These are phyloP conservation scores for Acanthamoeba culbertsoni DNA, from an alignment of 208 protist genomes.

Conservation along the genomic window DNA sequence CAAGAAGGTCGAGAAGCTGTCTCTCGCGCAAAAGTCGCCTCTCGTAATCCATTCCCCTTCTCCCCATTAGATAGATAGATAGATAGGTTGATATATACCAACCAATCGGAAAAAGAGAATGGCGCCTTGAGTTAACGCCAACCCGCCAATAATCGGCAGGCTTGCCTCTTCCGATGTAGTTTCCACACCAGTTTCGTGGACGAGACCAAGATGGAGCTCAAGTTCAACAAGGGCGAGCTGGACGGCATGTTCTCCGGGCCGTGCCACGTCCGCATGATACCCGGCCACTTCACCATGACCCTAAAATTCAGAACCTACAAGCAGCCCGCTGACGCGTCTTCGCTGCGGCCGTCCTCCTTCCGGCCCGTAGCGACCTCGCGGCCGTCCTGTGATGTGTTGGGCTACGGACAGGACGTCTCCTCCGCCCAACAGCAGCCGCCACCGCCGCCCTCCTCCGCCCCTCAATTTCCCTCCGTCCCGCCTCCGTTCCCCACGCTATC, in stretches of 20 bases:
- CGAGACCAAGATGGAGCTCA: not conserved
- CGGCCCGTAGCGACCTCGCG: too few species aligned
- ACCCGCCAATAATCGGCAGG: not conserved
- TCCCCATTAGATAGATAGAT: too few species aligned
- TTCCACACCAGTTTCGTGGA: constrained; percentile 28
- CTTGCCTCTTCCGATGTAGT: not conserved
- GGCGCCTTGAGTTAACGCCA: not conserved
- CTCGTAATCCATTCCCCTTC: not conserved
- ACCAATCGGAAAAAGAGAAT: not conserved
- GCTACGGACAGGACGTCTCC: not conserved
- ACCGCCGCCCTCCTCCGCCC: not conserved
- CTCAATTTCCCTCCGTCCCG: not conserved
- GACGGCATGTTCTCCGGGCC: constrained; percentile 23
- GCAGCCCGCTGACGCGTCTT: not conserved
- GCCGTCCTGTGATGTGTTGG: too few species aligned
- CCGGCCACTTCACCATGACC: not conserved
- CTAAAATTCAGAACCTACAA: not conserved
- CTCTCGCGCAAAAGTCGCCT: constrained; percentile 8
- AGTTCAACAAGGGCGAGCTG: not conserved
- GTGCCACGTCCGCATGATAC: not conserved
- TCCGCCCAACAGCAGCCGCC: not conserved
- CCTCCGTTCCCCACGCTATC: not conserved
- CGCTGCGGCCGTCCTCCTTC: not conserved
- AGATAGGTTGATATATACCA: not conserved
- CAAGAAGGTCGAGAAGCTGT: constrained; percentile 43